A percentile compares a stretch with the other conserved stretches of the same genome.
These are phyloP conservation scores for Lobosporangium transversale DNA, from an alignment of 192 early-diverging fungal species.

Conservation along the genomic window DNA sequence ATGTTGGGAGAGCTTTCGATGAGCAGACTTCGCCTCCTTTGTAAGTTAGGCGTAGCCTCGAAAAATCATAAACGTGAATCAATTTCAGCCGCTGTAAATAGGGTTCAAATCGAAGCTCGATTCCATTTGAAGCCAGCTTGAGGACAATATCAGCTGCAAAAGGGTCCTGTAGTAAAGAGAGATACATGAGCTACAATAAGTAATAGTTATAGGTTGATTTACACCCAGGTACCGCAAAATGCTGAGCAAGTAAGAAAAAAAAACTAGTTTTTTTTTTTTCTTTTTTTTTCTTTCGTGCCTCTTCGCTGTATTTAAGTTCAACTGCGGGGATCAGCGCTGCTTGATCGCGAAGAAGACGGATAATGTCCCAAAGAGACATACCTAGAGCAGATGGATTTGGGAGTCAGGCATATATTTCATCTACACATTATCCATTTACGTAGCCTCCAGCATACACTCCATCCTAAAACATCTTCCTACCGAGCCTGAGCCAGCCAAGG, in stretches of 20 bases:
- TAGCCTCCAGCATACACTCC: too few relatives aligned
- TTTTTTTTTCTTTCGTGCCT: too few relatives aligned
- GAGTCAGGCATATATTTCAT: too few relatives aligned
- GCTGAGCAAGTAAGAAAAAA: conserved; percentile 2
- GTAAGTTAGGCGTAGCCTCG: conserved; percentile 63
- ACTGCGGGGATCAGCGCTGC: conserved; percentile 64
- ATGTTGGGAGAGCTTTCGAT: conserved; percentile 70
- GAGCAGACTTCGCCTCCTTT: conserved; percentile 71
- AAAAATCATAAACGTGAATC: conserved; percentile 73
- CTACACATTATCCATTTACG: too few relatives aligned
- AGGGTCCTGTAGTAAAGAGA: conserved; percentile 45
- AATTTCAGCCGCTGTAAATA: conserved; percentile 65
- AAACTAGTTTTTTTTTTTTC: too few relatives aligned
- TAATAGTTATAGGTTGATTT: background rate
- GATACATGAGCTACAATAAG: background rate
- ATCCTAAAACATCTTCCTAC: too few relatives aligned
- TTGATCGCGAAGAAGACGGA: conserved; percentile 62
- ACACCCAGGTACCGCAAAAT: too few relatives aligned
- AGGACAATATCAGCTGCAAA: conserved; percentile 55
- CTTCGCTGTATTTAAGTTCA: conserved; percentile 70
- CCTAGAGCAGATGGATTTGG: conserved; percentile 47
- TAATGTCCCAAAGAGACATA: conserved; percentile 68
- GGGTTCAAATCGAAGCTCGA: conserved; percentile 68
- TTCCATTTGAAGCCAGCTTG: conserved; percentile 56
- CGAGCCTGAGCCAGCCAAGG: conserved; percentile 64